Evolutionary conservation across 106 monocot species (phyloP).

Genomic region (Dioscorea zingiberensis): DNA sequence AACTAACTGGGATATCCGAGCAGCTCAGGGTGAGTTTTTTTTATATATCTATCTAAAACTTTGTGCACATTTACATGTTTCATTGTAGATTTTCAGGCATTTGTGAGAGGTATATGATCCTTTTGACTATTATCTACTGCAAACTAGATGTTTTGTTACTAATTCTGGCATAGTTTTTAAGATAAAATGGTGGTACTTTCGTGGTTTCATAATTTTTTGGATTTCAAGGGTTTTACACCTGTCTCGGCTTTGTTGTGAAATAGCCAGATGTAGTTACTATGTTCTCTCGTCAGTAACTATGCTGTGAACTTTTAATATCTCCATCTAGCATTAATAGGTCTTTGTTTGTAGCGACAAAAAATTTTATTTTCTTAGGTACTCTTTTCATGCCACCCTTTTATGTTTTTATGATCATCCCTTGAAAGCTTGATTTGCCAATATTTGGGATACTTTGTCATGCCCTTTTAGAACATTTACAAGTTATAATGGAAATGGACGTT

Average conservation of each 20-base stretch:
- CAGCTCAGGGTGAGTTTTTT: slow-evolving; percentile 32
- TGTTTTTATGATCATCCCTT: not conserved
- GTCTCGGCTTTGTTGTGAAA: not conserved
- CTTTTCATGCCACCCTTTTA: not conserved
- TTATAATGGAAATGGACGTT: not conserved
- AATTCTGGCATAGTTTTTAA: not conserved
- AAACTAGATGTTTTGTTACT: not conserved
- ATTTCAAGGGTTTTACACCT: too few species aligned
- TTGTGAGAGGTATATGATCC: not conserved
- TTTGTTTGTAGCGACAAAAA: too few species aligned
- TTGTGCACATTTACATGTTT: too few species aligned
- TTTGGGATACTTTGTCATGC: too few species aligned
- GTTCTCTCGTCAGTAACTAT: too few species aligned
- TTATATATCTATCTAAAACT: not conserved
- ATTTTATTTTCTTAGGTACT: not conserved
- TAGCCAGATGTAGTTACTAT: not conserved
- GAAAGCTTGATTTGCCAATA: too few species aligned
- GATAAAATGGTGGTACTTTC: not conserved
- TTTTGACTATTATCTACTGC: not conserved
- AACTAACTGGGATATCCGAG: slow-evolving; percentile 24
- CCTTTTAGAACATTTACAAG: not conserved
- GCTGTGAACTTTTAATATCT: too few species aligned
- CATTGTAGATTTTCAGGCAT: not conserved
- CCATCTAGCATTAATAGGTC: not conserved
- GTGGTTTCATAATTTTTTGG: too few species aligned